Evolutionary conservation across 176 grass and related monocot genomes (phyloP), one percentile per base, ranked within the genome.

Genomic region (Raddia guianensis): DNA sequence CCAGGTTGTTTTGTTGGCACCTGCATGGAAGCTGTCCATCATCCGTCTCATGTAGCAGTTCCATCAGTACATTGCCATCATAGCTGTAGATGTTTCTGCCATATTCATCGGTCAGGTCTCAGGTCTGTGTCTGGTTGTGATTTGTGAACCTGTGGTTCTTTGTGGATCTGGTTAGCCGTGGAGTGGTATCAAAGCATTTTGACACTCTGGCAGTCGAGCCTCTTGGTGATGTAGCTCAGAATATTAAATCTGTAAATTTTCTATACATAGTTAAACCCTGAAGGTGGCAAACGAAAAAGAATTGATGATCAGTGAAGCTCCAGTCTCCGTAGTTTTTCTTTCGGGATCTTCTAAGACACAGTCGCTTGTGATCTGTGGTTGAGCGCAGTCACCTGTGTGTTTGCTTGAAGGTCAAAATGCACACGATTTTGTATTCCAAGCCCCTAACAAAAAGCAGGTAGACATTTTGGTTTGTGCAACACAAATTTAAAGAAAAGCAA

Each of bases 211-310:
- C 27, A 27, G 27, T 27, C 27, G 27, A 40, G 37, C 37, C 37
- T 40, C 0, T 40, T 40, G 37, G 37, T 40, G 37, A 40, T 76
- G 34, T 89, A 81, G 87, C 40, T 20, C 56, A 76, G 82, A 32
- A n/a, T 76, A 18, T 37, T 56, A 75, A 20, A 42, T 34, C 21
- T 89, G 82, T 89, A 85, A 85, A 89, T 65, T 64, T 75, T 21
- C 15, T 73, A 66, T 72, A 76, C 57, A 57, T 75, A 27, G 57
- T 63, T 63, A 69, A 13, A 51, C 51, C 51, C 32, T 51, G 47
- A 71, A 71, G 68, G 20, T 51, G 7, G 15, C 3, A 33, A 71
- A 27, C 9, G 21, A 71, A 71, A 71, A 71, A 9, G 20, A 34
- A 2, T 0, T 5, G 11, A 49, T 27, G 9, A n/a, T 27, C 27